These are phyloP conservation scores for Lipomyces lipofer DNA, from an alignment of 805 yeast genomes.

Conservation along the genomic window DNA sequence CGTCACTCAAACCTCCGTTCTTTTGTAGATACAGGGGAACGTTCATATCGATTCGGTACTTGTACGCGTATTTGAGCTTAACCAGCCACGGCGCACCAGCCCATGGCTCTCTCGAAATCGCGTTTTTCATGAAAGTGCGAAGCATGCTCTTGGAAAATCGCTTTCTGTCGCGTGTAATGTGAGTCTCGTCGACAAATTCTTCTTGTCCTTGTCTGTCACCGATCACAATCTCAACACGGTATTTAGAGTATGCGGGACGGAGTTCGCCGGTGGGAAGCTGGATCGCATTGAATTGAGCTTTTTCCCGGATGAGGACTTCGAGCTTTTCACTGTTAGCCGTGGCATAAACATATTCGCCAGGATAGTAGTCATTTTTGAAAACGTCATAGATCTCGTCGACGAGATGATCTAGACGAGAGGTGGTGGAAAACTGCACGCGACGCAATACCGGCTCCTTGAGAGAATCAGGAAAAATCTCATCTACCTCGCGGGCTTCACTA, in stretches of 20 bases:
- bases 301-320: constrained; percentile 74
- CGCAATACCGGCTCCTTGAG: constrained; percentile 89
- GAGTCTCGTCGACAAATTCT: constrained; percentile 68
- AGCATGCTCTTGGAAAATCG: constrained; percentile 87
- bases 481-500: constrained; percentile 50
- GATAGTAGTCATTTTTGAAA: constrained; percentile 82
- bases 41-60: constrained; percentile 55
- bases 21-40: constrained; percentile 36
- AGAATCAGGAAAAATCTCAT: constrained; percentile 83
- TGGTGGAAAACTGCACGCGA: constrained; percentile 75
- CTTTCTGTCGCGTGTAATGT: constrained; percentile 78
- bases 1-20: constrained; percentile 22
- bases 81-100: constrained; percentile 97
- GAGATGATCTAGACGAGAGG: constrained; percentile 77
- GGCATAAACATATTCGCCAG: constrained; percentile 81
- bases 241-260: constrained; percentile 61
- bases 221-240: constrained; percentile 61
- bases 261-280: constrained; percentile 40
- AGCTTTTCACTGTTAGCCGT: constrained; percentile 44
- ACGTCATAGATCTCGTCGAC: constrained; percentile 80
- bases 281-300: constrained; percentile 62
- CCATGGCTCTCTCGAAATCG: constrained; percentile 74
- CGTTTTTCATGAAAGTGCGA: constrained; percentile 80
- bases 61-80: constrained; percentile 68
- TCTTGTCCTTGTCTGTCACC: constrained; percentile 45